Evolutionary conservation across 2,329 filamentous ascomycete genomes (phyloP).

Genomic region (Cytospora piceae): DNA sequence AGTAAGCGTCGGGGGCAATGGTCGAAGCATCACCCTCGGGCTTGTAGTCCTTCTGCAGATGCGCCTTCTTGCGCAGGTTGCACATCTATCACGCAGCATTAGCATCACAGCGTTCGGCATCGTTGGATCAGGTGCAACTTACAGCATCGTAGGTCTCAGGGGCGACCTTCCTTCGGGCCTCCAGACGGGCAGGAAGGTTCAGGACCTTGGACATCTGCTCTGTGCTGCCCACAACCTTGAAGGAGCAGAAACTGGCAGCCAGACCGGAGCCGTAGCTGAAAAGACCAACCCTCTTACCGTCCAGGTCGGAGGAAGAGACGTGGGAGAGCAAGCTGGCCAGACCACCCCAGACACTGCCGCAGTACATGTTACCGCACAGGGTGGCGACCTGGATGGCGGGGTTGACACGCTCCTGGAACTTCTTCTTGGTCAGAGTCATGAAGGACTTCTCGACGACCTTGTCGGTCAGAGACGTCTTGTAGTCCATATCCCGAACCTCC

Average conservation of each 20-base stretch:
- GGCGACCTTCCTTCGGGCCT: slow-evolving; percentile 65
- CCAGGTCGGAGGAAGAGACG: slow-evolving; percentile 63
- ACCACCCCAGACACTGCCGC: slow-evolving; percentile 75
- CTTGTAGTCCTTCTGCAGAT: slow-evolving; percentile 78
- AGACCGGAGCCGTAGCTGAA: slow-evolving; percentile 83
- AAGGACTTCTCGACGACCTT: slow-evolving; percentile 87
- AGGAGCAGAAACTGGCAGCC: slow-evolving; percentile 71
- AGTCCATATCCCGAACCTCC: slow-evolving; percentile 78
- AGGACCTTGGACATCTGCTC: slow-evolving; percentile 69
- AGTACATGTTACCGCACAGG: slow-evolving; percentile 73
- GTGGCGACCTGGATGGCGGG: slow-evolving; percentile 77
- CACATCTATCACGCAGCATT: slow-evolving; percentile 62
- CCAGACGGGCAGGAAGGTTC: slow-evolving; percentile 70
- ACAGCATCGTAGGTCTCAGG: slow-evolving; percentile 77
- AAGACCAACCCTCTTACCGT: slow-evolving; percentile 73
- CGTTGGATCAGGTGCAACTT: slow-evolving; percentile 41
- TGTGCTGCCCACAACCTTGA: slow-evolving; percentile 73
- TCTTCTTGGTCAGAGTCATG: slow-evolving; percentile 82
- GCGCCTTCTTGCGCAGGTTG: slow-evolving; percentile 78
- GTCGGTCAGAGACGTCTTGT: slow-evolving; percentile 77
- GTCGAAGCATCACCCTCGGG: slow-evolving; percentile 71
- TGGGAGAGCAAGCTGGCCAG: slow-evolving; percentile 71
- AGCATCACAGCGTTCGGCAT: not conserved
- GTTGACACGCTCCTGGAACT: slow-evolving; percentile 76
- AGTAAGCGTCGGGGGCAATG: slow-evolving; percentile 71